These are phyloP conservation scores for Sistotremastrum niveocremeum DNA, from an alignment of 768 basidiomycete species.

Conservation along the genomic window DNA sequence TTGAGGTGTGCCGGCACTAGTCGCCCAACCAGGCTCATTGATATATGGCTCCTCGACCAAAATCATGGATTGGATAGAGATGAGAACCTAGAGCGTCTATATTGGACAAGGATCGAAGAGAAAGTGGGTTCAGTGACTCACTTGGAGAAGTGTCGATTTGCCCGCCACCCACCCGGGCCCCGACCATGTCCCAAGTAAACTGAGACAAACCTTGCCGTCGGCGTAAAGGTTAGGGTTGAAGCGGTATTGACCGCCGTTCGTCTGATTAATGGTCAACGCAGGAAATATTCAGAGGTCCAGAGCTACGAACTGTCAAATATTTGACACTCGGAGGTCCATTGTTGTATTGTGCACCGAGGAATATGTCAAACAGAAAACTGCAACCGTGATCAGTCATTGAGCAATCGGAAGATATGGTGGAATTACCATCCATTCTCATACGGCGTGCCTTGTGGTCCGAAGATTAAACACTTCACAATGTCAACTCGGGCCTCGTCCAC, in stretches of 20 bases:
- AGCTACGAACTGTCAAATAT: constrained; percentile 34
- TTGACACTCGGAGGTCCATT: constrained; percentile 68
- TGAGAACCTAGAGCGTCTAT: constrained; percentile 41
- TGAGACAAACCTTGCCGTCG: constrained; percentile 90
- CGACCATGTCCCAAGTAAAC: constrained; percentile 81
- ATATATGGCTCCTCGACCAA: constrained; percentile 87
- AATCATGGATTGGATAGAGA: constrained; percentile 96
- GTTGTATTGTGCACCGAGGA: constrained; percentile 82
- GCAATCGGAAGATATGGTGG: too few relatives aligned
- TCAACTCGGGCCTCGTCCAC: constrained; percentile 90
- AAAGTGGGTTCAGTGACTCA: constrained; percentile 13
- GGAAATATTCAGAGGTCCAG: background rate
- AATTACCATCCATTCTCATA: constrained; percentile 19
- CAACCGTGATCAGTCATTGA: too few relatives aligned
- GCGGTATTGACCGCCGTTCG: constrained; percentile 76
- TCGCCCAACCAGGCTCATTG: constrained; percentile 86
- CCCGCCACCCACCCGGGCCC: constrained; percentile 92
- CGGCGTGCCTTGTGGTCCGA: constrained; percentile 90
- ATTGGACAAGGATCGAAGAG: background rate
- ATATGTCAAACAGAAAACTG: constrained; percentile 80
- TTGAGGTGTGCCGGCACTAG: constrained; percentile 54
- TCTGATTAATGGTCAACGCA: constrained; percentile 26
- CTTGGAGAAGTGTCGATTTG: constrained; percentile 81
- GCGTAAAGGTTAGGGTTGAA: constrained; percentile 95
- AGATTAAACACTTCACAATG: constrained; percentile 83